A percentile compares a stretch with the other conserved stretches of the same genome.
phyloP scores from a whole-genome alignment of 1,139 yeast species.

The Suhomyces choctaworum region DNA sequence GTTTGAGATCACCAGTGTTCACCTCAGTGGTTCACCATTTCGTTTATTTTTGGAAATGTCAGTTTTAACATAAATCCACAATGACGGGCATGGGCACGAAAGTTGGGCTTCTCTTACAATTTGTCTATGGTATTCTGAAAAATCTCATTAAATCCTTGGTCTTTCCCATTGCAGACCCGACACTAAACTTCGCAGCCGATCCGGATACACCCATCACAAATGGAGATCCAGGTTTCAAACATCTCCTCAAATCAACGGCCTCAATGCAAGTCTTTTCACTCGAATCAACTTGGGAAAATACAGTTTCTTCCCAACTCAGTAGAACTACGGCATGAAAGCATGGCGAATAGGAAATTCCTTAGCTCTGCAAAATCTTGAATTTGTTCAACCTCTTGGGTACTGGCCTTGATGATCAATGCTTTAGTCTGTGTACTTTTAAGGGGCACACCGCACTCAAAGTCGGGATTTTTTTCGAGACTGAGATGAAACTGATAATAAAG shows the following conservation, averaged over 20 bases:
- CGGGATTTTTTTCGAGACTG: slow-evolving; percentile 1
- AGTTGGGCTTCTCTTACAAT: background rate
- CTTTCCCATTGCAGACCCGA: slow-evolving; percentile 16
- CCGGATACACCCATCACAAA: slow-evolving; percentile 24
- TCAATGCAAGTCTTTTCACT: slow-evolving; percentile 11
- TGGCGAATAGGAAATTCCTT: slow-evolving; percentile 12
- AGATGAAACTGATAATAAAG: background rate
- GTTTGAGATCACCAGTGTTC: slow-evolving; percentile 23
- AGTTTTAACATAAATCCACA: background rate
- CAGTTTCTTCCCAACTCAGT: slow-evolving; percentile 10
- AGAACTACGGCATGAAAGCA: slow-evolving; percentile 13
- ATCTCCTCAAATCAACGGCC: slow-evolving; percentile 16
- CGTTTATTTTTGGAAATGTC: background rate
- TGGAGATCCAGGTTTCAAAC: slow-evolving; percentile 8
- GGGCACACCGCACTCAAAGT: slow-evolving; percentile 3
- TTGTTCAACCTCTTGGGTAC: slow-evolving; percentile 3
- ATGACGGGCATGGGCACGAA: background rate
- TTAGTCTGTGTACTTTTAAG: slow-evolving; percentile 4
- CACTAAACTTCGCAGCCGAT: slow-evolving; percentile 19
- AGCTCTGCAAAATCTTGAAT: slow-evolving; percentile 8
- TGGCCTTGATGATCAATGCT: slow-evolving; percentile 12
- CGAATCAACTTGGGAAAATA: background rate
- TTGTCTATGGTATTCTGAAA: background rate
- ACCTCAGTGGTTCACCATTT: slow-evolving; percentile 8
- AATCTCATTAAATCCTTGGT: background rate